Evolutionary conservation across 441 rosid genomes (phyloP).

Genomic region (Dalechampia spathulata): DNA sequence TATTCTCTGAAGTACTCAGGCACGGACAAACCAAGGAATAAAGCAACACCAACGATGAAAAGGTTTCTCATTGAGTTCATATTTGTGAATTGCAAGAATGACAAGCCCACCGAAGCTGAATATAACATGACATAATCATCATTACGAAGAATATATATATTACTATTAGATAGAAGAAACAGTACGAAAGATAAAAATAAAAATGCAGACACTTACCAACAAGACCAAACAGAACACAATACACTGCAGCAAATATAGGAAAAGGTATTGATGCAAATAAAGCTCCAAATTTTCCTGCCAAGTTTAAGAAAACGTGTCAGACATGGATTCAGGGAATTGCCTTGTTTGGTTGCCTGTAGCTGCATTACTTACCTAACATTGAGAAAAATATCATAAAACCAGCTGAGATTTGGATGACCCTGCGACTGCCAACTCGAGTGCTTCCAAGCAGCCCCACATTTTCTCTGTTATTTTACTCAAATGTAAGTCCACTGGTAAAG

Average conservation of each 20-base stretch:
- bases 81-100: conserved; percentile 97
- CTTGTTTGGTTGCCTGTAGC: background rate
- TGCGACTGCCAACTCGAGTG: conserved; percentile 98
- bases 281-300: conserved; percentile 92
- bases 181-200: background rate
- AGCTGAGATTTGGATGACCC: conserved; percentile 94
- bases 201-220: conserved; percentile 48
- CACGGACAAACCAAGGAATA: conserved; percentile 85
- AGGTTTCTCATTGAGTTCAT: conserved; percentile 98
- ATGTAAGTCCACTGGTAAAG: conserved; percentile 10
- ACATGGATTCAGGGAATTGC: background rate
- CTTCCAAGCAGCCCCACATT: conserved; percentile 96
- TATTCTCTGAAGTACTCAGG: conserved; percentile 93
- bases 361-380: conserved; percentile 52
- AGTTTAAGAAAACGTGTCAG: background rate
- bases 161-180: no score
- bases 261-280: conserved; percentile 97
- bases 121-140: conserved; percentile 10
- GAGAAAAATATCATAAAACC: conserved; percentile 99
- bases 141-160: no score
- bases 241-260: conserved; percentile 86
- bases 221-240: conserved; percentile 88
- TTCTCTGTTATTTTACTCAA: conserved; percentile 50
- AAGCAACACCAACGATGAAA: conserved; percentile 79
- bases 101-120: conserved; percentile 91